A percentile compares a stretch with the other conserved stretches of the same genome.
Evolutionary conservation across 305 asterid genomes (phyloP).

Genomic region (Solanum chacoense): DNA sequence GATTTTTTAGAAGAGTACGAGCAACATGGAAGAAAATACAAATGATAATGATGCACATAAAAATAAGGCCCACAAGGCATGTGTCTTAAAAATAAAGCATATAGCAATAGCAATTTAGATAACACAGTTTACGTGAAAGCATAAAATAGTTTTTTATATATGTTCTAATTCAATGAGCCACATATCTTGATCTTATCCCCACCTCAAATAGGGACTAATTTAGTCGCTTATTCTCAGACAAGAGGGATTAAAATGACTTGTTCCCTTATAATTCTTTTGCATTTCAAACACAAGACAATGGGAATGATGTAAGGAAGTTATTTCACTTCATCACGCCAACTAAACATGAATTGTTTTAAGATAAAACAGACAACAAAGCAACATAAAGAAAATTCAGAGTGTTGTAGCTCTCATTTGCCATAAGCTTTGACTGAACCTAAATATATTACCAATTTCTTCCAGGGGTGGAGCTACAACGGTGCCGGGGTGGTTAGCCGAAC

Average conservation of each 20-base stretch:
- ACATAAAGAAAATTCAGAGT: not conserved
- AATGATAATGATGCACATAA: not conserved
- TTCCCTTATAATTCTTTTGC: not conserved
- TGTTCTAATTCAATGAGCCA: not conserved
- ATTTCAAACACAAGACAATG: not conserved
- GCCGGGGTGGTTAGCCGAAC: not conserved
- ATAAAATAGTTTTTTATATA: not conserved
- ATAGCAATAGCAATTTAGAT: not conserved
- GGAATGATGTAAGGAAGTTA: not conserved
- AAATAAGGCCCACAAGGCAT: not conserved
- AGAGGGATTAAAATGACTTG: not conserved
- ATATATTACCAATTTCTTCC: not conserved
- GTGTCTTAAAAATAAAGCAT: not conserved
- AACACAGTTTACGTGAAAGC: not conserved
- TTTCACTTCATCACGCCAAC: not conserved
- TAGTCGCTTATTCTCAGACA: not conserved
- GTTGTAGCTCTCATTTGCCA: not conserved
- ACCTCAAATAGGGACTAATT: not conserved
- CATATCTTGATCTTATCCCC: not conserved
- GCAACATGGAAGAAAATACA: not conserved
- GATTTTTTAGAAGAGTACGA: not conserved
- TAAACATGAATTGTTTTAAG: not conserved
- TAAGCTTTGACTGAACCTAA: not conserved
- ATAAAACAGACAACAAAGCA: not conserved
- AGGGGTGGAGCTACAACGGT: not conserved